Percentiles rank a stretch among this genome's conserved stretches.
Evolutionary conservation across 257 asterid species (phyloP).

Genomic region (Solanum clarkiae): DNA sequence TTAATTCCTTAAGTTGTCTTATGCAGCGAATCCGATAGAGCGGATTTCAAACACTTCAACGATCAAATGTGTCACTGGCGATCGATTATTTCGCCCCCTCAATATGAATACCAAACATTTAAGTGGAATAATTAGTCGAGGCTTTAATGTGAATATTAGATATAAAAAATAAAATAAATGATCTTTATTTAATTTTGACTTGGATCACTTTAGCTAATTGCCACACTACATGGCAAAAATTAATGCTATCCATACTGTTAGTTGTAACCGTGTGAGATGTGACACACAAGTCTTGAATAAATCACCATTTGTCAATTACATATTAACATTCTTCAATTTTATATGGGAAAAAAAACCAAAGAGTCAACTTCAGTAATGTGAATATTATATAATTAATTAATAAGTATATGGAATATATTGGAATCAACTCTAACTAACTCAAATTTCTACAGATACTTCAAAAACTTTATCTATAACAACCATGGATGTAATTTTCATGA

Average conservation of each 20-base stretch:
- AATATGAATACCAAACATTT: too few relatives aligned
- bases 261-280: not conserved
- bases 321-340: not conserved
- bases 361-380: not conserved
- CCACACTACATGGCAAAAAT: not conserved
- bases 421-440: not conserved
- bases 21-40: accelerated
- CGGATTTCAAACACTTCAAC: too few relatives aligned
- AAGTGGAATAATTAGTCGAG: too few relatives aligned
- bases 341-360: not conserved
- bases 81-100: too few relatives aligned
- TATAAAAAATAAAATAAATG: not conserved
- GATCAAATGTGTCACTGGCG: accelerated
- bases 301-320: not conserved
- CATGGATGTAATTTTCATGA: not conserved
- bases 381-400: not conserved
- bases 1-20: not conserved
- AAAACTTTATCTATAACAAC: not conserved
- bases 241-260: not conserved
- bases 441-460: not conserved
- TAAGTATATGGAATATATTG: not conserved
- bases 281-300: not conserved
- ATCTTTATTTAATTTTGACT: not conserved
- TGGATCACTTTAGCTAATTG: not conserved
- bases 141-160: too few relatives aligned